Conservation (phyloP, 1,284 basidiomycete genomes). For the Cutaneotrichosporon cyanovorans region DNA sequence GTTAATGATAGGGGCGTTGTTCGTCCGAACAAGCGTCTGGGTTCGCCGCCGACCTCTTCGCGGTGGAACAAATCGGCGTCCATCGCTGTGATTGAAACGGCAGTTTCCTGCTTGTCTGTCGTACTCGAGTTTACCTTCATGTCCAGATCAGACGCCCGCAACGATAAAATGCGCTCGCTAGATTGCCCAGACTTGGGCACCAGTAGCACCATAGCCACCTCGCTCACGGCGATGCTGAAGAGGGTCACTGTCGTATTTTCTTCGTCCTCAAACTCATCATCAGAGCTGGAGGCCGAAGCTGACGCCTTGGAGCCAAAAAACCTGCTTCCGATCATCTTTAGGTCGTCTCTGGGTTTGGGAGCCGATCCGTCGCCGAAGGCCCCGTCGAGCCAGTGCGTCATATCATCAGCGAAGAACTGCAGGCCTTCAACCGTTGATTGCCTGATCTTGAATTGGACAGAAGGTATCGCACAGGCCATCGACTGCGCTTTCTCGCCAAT, state of each 20-base stretch:
- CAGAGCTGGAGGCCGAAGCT: conserved; percentile 37
- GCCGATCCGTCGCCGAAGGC: conserved; percentile 39
- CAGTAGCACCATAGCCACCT: conserved; percentile 26
- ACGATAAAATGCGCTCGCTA: conserved; percentile 26
- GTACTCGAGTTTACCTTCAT: conserved; percentile 56
- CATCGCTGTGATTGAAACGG: conserved; percentile 57
- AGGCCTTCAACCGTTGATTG: conserved; percentile 58
- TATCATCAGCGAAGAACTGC: conserved; percentile 78
- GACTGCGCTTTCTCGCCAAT: conserved; percentile 21
- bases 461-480: conserved; percentile 54
- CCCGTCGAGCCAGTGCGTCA: conserved; percentile 58
- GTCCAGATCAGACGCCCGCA: conserved; percentile 57
- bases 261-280: conserved; percentile 33
- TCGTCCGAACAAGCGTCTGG: conserved; percentile 21
- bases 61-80: conserved; percentile 51
- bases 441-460: conserved; percentile 56
- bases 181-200: conserved; percentile 21
- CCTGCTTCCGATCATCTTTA: conserved; percentile 72
- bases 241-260: conserved; percentile 23
- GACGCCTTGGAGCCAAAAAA: conserved; percentile 62
- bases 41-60: conserved; percentile 7
- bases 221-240: conserved; percentile 28
- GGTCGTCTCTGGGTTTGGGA: conserved; percentile 50
- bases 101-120: conserved; percentile 58
- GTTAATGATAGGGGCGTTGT: conserved; percentile 35